Conservation (phyloP, 1,284 basidiomycete species). For the Paramarasmius palmivorus region DNA sequence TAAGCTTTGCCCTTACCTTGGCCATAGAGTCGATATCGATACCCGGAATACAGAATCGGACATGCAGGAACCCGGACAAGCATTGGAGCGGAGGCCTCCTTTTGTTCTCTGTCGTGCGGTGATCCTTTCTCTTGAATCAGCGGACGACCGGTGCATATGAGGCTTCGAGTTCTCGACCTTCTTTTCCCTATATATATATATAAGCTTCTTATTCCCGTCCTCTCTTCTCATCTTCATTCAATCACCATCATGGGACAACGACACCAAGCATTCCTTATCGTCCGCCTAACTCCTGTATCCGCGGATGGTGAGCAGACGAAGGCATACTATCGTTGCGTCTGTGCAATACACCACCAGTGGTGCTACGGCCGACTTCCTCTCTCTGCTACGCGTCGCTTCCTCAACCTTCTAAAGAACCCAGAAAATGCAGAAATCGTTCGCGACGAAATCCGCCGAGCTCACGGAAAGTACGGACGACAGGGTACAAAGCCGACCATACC, state of each 20-base stretch:
- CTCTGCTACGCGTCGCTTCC: conserved; percentile 28
- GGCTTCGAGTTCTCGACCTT: too few relatives aligned
- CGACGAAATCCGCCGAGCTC: conserved; percentile 30
- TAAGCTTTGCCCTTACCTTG: too few relatives aligned
- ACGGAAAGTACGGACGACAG: conserved; percentile 26
- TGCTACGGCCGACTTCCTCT: conserved; percentile 34
- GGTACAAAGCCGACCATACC: conserved; percentile 18
- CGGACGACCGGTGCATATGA: too few relatives aligned
- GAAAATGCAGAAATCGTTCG: conserved; percentile 36
- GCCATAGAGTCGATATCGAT: too few relatives aligned
- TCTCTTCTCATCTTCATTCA: not conserved
- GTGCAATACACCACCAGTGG: conserved; percentile 38
- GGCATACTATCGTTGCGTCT: conserved; percentile 38
- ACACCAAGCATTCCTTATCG: conserved; percentile 22
- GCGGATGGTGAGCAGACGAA: not conserved
- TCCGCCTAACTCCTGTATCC: conserved; percentile 18
- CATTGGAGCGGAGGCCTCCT: too few relatives aligned
- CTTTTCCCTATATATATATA: too few relatives aligned
- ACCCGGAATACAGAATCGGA: too few relatives aligned
- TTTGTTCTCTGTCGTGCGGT: too few relatives aligned
- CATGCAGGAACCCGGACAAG: too few relatives aligned
- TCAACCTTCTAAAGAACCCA: conserved; percentile 32
- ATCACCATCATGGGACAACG: conserved; percentile 18
- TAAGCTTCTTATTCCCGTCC: too few relatives aligned
- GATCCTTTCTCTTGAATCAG: too few relatives aligned